Evolutionary conservation across 2,329 filamentous ascomycete species (phyloP), one percentile per base, ranked within the genome.

Genomic region (Gnomoniopsis sp.): DNA sequence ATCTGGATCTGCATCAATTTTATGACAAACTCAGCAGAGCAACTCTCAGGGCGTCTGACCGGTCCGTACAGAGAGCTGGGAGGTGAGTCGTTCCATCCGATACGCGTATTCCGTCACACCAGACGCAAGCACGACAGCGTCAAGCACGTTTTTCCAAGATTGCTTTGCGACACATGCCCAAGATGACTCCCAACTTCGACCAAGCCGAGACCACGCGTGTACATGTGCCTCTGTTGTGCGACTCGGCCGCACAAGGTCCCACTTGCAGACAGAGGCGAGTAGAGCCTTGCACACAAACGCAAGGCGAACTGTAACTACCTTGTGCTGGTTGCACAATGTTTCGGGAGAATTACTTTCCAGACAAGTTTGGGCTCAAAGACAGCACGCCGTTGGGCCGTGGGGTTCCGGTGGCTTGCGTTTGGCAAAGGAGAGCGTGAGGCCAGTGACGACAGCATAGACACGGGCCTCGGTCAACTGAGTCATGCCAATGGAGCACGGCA

Each of bases 121-220:
- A 21, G 14, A 23, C 55, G 53, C 58, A 58, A n/a, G 50, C 49
- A 48, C 41, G 47, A 52, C 51, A 43, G 50, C 50, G 50, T 55
- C 51, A 47, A 48, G 50, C 58, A 60, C 58, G 58, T 60, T 60
- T 60, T 58, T 41, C 6, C 48, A 43, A 60, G 54, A 58, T 60
- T 60, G 58, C 22, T 43, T 43, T 60, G 58, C 55, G 46, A 58
- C 46, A 60, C 58, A 21, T 30, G 33, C 49, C 47, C 54, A 23
- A 41, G 50, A 22, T 34, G 4, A 8, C 30, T 15, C 11, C 19
- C 36, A 15, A n/a, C 48, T 15, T 3, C 26, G 43, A 23, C 43
- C 33, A 17, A 23, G 46, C 23, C 26, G 36, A 47, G 47, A 23
- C 41, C 33, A 15, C 7, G 48, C 22, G 46, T 30, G 30, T 30